phyloP scores from a whole-genome alignment of 2,329 filamentous ascomycete species.

The Monosporascus cannonballus region DNA sequence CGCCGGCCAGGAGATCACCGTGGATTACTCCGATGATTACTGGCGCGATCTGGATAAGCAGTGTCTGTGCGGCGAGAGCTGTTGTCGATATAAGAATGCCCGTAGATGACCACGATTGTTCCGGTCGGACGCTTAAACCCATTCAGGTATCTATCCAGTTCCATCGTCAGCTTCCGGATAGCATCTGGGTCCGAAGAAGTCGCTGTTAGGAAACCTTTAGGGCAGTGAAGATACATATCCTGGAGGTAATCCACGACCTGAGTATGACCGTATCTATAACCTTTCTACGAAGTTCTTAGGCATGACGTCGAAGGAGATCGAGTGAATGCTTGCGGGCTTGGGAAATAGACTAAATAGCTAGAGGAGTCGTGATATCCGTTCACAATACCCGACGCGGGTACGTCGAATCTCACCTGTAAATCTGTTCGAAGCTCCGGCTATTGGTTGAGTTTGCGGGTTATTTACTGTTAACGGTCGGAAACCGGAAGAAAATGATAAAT shows the following conservation, averaged over 20 bases:
- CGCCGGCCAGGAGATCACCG: constrained; percentile 47
- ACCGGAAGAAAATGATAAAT: no score
- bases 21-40: constrained; percentile 53
- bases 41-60: constrained; percentile 50
- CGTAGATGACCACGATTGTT: no score
- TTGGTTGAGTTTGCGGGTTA: no score
- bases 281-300: constrained; percentile 26
- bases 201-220: no score
- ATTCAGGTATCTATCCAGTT: no score
- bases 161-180: no score
- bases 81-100: constrained; percentile 35
- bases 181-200: no score
- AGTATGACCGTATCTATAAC: constrained; percentile 12
- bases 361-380: constrained; percentile 24
- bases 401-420: no score
- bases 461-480: no score
- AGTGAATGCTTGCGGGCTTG: constrained; percentile 25
- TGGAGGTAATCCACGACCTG: constrained; percentile 26
- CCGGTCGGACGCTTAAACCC: no score
- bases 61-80: constrained; percentile 47
- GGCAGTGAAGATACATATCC: constrained; percentile 26
- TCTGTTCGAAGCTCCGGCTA: no score
- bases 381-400: constrained; percentile 24
- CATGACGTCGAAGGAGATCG: constrained; percentile 25
- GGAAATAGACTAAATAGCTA: constrained; percentile 17